Base-by-base conservation (phyloP, 805 yeast genomes). In the Brettanomyces sp. region DNA sequence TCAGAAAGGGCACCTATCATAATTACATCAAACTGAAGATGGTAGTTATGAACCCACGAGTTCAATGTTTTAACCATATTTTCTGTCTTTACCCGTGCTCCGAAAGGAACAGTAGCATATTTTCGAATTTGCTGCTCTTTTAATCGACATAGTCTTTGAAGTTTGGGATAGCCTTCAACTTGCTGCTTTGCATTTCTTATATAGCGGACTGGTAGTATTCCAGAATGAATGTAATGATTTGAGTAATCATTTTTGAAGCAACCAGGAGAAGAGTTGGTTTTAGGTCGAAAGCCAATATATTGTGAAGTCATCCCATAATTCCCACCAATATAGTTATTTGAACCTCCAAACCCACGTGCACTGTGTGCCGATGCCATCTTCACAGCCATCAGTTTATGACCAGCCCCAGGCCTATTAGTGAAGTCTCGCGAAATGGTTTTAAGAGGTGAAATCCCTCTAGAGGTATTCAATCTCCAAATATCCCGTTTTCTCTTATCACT, bases 1-100 rank as follows among this genome's bases (percentile, higher is more conserved):
- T 85, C 90, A 1, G 83, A 76, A 43, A 91, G 68, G 3, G 93
- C 91, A 1, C 95, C 95, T 45, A 90, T 79, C 95, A 91, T 87
- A 12, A 91, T 84, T 9, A 88, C 95, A 59, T 90, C 96, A 62
- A 90, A 91, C 49, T 76, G 77, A 36, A 85, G 57, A 6, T 74
- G 70, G 47, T 79, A 77, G 18, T 67, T 67, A 14, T 65, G 61
- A 32, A 79, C 76, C 95, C 95, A 85, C 21, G 62, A 57, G 47
- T 76, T 72, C 47, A 90, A 65, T 0, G 74, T 72, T 1, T 74
- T 73, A 5, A 78, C 68, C 62, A 88, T 79, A 45, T 75, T 66
- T 32, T 73, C 72, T 5, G 74, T 67, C 13, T 67, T 63, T 3
- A 76, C 74, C 40, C 83, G 69, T 7, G 73, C 70, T 0, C 96